Evolutionary conservation across 805 yeast species (phyloP).

Genomic region (Diddensiella transvaalensis): DNA sequence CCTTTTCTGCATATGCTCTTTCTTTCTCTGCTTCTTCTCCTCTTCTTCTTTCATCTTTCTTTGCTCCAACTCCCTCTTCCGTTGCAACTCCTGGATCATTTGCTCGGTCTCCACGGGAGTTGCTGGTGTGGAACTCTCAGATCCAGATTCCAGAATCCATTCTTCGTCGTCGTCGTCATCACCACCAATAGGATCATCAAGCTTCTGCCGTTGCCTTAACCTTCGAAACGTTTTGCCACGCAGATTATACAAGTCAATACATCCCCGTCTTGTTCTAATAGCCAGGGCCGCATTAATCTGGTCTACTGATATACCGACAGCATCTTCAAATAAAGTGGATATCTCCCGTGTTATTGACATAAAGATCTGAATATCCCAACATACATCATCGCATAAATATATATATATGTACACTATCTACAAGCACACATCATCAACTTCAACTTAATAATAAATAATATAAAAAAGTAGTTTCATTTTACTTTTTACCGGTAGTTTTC

Average conservation of each 20-base stretch:
- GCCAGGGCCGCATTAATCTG: neutral
- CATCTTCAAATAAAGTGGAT: neutral
- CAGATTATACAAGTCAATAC: neutral
- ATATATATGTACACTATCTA: too few species aligned
- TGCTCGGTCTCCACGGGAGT: neutral
- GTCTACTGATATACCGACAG: neutral
- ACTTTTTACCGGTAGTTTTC: slow-evolving; percentile 48
- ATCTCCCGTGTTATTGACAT: neutral
- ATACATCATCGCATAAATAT: too few species aligned
- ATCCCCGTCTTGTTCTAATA: neutral
- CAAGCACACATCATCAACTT: neutral
- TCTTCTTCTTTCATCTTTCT: neutral
- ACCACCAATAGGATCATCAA: too few species aligned
- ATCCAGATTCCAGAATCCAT: neutral
- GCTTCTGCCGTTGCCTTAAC: too few species aligned
- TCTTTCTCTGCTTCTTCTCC: neutral
- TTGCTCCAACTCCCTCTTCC: neutral
- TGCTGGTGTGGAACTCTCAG: neutral
- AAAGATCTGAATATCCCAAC: neutral
- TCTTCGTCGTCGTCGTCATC: too few species aligned
- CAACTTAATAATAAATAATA: too few species aligned
- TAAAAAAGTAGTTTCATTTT: neutral
- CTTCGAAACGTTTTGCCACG: too few species aligned
- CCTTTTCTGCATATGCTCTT: too few species aligned
- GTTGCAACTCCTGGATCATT: neutral